A percentile compares a stretch with the other conserved stretches of the same genome.
Conservation (phyloP, 2,329 filamentous ascomycete genomes). For the Sclerotinia sclerotiorum region DNA sequence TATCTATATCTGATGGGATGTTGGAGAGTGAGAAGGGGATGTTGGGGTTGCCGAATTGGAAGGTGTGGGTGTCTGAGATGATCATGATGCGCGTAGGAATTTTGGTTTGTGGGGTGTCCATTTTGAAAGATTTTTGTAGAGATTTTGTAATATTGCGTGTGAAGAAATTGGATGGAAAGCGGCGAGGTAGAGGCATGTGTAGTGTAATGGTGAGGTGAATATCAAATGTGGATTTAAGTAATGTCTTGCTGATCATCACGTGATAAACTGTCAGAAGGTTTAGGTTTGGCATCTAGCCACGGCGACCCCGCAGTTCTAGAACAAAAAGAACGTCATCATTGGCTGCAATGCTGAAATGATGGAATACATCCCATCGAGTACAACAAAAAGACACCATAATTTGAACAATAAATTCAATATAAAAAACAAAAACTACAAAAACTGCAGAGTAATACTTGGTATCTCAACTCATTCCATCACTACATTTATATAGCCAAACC, state of each 20-base stretch:
- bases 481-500: background rate
- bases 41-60: conserved; percentile 29
- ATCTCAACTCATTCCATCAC: background rate
- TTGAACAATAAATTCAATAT: no score
- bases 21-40: conserved; percentile 39
- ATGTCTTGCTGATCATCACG: background rate
- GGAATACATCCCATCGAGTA: no score
- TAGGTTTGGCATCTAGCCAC: no score
- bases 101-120: conserved; percentile 12
- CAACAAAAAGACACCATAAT: no score
- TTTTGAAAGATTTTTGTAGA: background rate
- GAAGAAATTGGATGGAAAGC: background rate
- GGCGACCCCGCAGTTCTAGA: background rate
- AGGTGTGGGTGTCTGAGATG: conserved; percentile 39
- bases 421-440: no score
- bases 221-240: background rate
- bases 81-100: conserved; percentile 36
- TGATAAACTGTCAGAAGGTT: background rate
- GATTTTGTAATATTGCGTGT: background rate
- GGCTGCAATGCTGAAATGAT: no score
- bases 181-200: background rate
- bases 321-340: background rate
- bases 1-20: conserved; percentile 32
- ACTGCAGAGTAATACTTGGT: no score
- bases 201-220: background rate